phyloP scores from a whole-genome alignment of 805 yeast species.

The Cyberlindnera mississippiensis region DNA sequence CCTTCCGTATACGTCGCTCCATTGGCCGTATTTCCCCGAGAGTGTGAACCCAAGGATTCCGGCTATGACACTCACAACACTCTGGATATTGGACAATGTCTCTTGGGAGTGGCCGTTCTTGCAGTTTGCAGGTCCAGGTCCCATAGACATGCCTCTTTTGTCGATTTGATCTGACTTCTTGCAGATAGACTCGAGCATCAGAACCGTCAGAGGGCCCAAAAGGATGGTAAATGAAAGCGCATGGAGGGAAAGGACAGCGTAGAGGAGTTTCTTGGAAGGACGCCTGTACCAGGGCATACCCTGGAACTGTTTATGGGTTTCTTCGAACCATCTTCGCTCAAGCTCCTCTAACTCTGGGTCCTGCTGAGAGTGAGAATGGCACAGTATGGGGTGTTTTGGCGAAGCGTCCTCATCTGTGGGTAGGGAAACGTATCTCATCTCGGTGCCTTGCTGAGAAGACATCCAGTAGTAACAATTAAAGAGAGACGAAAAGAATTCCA shows the following conservation, averaged over 20 bases:
- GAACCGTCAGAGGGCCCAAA: conserved; percentile 18
- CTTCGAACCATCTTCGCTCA: conserved; percentile 13
- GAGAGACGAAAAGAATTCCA: too few species aligned
- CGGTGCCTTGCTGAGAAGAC: too few species aligned
- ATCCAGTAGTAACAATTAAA: too few species aligned
- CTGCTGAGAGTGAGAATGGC: not conserved
- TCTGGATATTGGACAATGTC: conserved; percentile 18
- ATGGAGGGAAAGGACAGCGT: conserved; percentile 12
- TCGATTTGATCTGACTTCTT: not conserved
- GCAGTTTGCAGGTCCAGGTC: conserved; percentile 1
- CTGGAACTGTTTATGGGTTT: conserved; percentile 1
- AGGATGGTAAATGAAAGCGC: conserved; percentile 16
- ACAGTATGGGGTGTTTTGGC: too few species aligned
- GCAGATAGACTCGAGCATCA: conserved; percentile 19
- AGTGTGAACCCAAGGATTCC: conserved; percentile 21
- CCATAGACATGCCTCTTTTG: not conserved
- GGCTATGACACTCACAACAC: conserved; percentile 16
- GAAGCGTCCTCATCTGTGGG: too few species aligned
- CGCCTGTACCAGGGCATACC: conserved; percentile 15
- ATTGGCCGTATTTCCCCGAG: conserved; percentile 24
- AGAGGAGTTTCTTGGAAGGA: conserved; percentile 18
- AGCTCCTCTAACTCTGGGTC: conserved; percentile 2
- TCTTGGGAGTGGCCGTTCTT: conserved; percentile 13
- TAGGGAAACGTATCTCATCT: too few species aligned
- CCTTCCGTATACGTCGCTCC: conserved; percentile 23